phyloP scores from a whole-genome alignment of 2,329 filamentous ascomycete species.

The Colletotrichum noveboracense region DNA sequence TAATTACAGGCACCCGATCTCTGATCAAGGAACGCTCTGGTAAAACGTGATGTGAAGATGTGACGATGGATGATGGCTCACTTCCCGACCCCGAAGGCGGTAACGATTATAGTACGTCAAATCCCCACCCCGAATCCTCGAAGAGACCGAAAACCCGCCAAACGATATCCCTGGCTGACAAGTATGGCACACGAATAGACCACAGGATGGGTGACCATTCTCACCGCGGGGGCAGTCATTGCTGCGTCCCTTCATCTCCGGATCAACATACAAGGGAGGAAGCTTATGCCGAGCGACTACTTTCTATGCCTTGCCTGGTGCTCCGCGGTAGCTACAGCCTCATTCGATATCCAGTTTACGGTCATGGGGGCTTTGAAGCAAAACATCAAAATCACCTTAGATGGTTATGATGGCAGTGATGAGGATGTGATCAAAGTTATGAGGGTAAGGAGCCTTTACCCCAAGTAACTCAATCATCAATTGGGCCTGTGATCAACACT shows the following conservation, averaged over 20 bases:
- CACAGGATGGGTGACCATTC: slow-evolving; percentile 11
- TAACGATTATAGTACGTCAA: slow-evolving; percentile 18
- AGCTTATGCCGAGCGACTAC: not conserved
- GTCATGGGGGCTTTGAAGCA: slow-evolving; percentile 14
- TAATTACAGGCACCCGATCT: not conserved
- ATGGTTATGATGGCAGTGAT: slow-evolving; percentile 7
- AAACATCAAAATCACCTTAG: slow-evolving; percentile 4
- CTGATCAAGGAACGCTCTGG: too few relatives aligned
- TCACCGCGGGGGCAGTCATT: slow-evolving; percentile 15
- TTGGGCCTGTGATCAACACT: not conserved
- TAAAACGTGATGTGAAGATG: not conserved
- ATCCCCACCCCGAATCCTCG: not conserved
- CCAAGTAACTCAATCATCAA: not conserved
- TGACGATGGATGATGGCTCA: slow-evolving; percentile 20
- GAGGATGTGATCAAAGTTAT: not conserved
- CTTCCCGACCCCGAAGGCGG: slow-evolving; percentile 18
- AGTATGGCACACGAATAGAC: not conserved
- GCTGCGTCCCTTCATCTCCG: slow-evolving; percentile 13
- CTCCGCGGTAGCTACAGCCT: not conserved
- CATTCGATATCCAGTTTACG: slow-evolving; percentile 18
- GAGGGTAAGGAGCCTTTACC: not conserved
- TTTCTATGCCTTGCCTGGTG: slow-evolving; percentile 15
- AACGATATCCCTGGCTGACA: not conserved
- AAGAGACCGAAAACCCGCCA: not conserved
- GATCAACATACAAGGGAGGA: slow-evolving; percentile 14